Evolutionary conservation across 768 basidiomycete species (phyloP), one percentile per base, ranked within the genome.

Genomic region (Amanita inopinata): DNA sequence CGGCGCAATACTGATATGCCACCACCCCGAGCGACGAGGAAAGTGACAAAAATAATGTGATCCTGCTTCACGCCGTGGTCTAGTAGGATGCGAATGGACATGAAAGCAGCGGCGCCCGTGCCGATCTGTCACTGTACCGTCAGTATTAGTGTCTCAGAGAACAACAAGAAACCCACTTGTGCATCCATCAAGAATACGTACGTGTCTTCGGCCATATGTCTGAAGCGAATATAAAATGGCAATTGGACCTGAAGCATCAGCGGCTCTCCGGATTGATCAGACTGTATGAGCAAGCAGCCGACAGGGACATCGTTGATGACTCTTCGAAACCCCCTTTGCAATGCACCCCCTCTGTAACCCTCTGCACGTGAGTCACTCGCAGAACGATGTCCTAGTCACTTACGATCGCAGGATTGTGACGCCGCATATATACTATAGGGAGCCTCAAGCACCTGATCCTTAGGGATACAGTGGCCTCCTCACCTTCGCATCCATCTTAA

Each of bases 181-280:
- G 87, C 83, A 55, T 97, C 94, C 31, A 97, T 70, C 8, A 99
- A 60, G 57, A 96, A 84, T 0, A 96, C 93, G 66, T 78, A 87
- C 0, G 83, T 65, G 22, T 85, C 64, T 47, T 67, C 60, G 2
- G 92, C 90, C 27, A 67, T 63, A 38, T 76, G 65, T 31, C 81
- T 66, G 8, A 73, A 61, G 28, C 88, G 83, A 40, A 98, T 60
- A 55, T 68, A 82, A 3, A 66, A 58, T 1, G 94, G 94, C 17
- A 99, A 73, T 64, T 77, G 78, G 42, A 74, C 71, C 53, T 94
- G 85, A 39, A 96, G 72, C 19, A 97, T 67, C 6, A 93, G 61
- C 0, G 93, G 92, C 55, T 99, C 96, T 19, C 90, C 91, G 3
- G 84, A 81, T 52, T 66, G 70, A 2, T 96, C 88, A 0, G 88